Percentiles rank a stretch among this genome's conserved stretches.
These are phyloP conservation scores for Bolboschoenoplectus hybrid DNA, from an alignment of 202 grass and related monocot species.

Conservation along the genomic window DNA sequence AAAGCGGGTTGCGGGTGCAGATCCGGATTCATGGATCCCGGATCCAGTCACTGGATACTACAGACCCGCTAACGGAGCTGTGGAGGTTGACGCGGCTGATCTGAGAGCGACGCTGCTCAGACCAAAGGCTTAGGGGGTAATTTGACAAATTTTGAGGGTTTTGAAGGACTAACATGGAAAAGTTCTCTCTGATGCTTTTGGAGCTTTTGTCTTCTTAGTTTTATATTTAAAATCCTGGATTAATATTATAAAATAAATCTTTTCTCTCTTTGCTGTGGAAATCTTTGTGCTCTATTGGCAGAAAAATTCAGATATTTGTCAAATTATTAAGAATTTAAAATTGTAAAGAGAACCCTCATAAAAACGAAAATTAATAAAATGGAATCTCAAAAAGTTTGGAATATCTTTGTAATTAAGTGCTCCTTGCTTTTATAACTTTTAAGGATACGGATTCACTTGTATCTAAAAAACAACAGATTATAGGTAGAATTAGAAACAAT, in stretches of 20 bases:
- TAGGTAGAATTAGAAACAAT: neutral
- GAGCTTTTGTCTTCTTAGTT: neutral
- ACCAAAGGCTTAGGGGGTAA: constrained; percentile 26
- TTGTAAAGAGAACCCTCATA: neutral
- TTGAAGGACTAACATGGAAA: neutral
- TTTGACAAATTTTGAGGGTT: neutral
- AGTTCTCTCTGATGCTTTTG: neutral
- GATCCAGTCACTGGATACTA: constrained; percentile 71
- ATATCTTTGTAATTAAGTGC: neutral
- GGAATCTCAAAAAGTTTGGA: neutral
- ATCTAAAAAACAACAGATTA: neutral
- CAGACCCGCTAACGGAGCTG: constrained; percentile 49
- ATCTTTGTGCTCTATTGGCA: neutral
- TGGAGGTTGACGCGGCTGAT: constrained; percentile 59
- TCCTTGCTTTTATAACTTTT: neutral
- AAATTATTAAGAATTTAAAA: no score
- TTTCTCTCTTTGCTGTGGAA: neutral
- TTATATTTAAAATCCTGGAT: neutral
- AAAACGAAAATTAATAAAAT: neutral
- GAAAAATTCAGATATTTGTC: neutral
- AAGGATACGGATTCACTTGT: neutral
- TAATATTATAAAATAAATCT: neutral
- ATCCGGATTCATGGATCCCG: constrained; percentile 62
- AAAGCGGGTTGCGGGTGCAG: constrained; percentile 33
- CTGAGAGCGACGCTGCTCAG: constrained; percentile 51